Evolutionary conservation across 106 monocot genomes (phyloP).

Genomic region (Dendrobium chrysotoxum): DNA sequence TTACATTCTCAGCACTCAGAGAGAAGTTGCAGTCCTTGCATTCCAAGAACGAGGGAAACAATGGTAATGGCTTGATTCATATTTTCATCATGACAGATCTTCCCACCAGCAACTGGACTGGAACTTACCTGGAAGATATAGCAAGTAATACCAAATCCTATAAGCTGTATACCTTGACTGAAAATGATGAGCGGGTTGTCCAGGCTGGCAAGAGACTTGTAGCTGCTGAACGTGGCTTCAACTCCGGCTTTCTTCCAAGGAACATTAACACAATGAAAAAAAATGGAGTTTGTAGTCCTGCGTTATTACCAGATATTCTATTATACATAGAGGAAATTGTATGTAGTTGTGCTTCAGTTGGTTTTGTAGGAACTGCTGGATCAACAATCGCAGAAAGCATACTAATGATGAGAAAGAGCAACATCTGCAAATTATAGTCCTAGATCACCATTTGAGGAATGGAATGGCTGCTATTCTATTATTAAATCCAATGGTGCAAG

Average conservation of each 20-base stretch:
- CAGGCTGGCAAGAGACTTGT: constrained; percentile 48
- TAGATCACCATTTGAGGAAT: no score
- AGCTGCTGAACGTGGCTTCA: constrained; percentile 45
- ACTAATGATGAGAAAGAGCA: constrained; percentile 66
- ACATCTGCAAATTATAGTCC: constrained; percentile 40
- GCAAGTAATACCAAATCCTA: constrained; percentile 34
- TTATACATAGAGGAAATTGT: constrained; percentile 67
- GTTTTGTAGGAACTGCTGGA: constrained; percentile 90
- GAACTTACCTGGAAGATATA: constrained; percentile 58
- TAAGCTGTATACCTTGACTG: constrained; percentile 46
- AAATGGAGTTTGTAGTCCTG: constrained; percentile 17
- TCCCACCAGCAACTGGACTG: constrained; percentile 60
- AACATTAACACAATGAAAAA: constrained; percentile 1
- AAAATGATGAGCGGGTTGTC: constrained; percentile 46
- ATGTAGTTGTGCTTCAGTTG: constrained; percentile 88
- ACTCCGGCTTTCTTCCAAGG: constrained; percentile 26
- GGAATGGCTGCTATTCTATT: not conserved
- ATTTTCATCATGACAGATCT: constrained; percentile 98
- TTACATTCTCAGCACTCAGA: constrained; percentile 60
- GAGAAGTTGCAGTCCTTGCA: constrained; percentile 52
- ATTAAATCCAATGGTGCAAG: no score
- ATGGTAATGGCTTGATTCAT: constrained; percentile 26
- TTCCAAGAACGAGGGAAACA: constrained; percentile 19
- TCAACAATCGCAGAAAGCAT: constrained; percentile 89
- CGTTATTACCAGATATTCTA: constrained; percentile 49